Conservation (phyloP, 495 filamentous ascomycete species). For the Jackrogersella minutella region DNA sequence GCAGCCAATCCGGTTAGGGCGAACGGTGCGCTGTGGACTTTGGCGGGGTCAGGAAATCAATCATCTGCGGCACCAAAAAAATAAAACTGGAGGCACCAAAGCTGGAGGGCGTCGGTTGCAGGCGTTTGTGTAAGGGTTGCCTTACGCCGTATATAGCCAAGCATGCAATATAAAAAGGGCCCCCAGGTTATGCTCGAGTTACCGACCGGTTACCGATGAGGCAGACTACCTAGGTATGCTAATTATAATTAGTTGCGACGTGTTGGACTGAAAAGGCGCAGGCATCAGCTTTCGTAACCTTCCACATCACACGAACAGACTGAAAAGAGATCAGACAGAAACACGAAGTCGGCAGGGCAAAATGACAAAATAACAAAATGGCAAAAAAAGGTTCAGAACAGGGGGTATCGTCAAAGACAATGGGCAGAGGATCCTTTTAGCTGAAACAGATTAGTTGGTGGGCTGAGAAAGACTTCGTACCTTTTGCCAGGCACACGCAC, state of each 20-base stretch:
- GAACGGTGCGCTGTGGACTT: slow-evolving; percentile 31
- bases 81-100: slow-evolving; percentile 2
- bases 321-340: slow-evolving; percentile 16
- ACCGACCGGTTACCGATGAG: slow-evolving; percentile 16
- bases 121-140: slow-evolving; percentile 16
- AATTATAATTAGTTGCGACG: slow-evolving; percentile 22
- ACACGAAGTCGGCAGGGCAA: slow-evolving; percentile 36
- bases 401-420: slow-evolving; percentile 8
- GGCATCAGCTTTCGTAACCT: slow-evolving; percentile 9
- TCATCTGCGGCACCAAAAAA: slow-evolving; percentile 4
- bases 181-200: slow-evolving; percentile 24
- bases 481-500: slow-evolving; percentile 29
- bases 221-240: slow-evolving; percentile 26
- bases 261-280: slow-evolving; percentile 30
- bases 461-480: slow-evolving; percentile 30
- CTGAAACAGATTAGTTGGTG: slow-evolving; percentile 31
- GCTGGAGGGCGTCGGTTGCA: slow-evolving; percentile 13
- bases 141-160: slow-evolving; percentile 28
- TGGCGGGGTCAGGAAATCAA: slow-evolving; percentile 40
- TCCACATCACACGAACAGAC: slow-evolving; percentile 28
- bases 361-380: background rate
- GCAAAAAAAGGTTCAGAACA: slow-evolving; percentile 7
- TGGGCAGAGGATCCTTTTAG: slow-evolving; percentile 23
- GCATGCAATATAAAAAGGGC: slow-evolving; percentile 18
- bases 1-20: slow-evolving; percentile 36